Evolutionary conservation across 306 rosid species (phyloP).

Genomic region (Quercus berberidifolia): DNA sequence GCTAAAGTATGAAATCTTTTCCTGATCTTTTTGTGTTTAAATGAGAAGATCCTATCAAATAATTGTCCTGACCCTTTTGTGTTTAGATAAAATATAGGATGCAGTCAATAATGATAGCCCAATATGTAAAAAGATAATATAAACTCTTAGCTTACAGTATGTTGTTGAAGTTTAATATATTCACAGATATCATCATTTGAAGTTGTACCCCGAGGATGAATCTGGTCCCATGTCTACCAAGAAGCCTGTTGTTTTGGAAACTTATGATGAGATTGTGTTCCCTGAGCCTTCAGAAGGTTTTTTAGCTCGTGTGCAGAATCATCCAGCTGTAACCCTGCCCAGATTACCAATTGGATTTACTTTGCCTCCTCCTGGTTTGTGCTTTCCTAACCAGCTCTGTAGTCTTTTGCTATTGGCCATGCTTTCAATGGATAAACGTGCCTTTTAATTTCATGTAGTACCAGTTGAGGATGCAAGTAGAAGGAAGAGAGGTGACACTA

Average conservation of each 20-base stretch:
- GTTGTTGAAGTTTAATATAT: constrained; percentile 41
- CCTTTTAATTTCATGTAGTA: constrained; percentile 34
- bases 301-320: constrained; percentile 56
- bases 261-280: constrained; percentile 68
- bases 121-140: constrained; percentile 3
- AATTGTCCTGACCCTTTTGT: neutral
- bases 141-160: constrained; percentile 34
- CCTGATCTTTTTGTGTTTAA: neutral
- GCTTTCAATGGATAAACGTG: constrained; percentile 14
- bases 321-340: constrained; percentile 52
- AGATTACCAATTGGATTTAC: constrained; percentile 57
- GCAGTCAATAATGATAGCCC: neutral
- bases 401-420: constrained; percentile 7
- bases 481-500: constrained; percentile 67
- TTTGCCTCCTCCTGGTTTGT: constrained; percentile 66
- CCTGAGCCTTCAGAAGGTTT: constrained; percentile 72
- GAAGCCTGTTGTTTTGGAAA: constrained; percentile 72
- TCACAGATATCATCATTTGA: constrained; percentile 79
- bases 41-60: neutral
- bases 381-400: neutral
- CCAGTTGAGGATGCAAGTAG: constrained; percentile 61
- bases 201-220: constrained; percentile 78
- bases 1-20: neutral
- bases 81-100: neutral
- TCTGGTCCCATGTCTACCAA: constrained; percentile 71